These are phyloP conservation scores for Aureococcus anophagefferens DNA, from an alignment of 108 stramenopile genomes.

Conservation along the genomic window DNA sequence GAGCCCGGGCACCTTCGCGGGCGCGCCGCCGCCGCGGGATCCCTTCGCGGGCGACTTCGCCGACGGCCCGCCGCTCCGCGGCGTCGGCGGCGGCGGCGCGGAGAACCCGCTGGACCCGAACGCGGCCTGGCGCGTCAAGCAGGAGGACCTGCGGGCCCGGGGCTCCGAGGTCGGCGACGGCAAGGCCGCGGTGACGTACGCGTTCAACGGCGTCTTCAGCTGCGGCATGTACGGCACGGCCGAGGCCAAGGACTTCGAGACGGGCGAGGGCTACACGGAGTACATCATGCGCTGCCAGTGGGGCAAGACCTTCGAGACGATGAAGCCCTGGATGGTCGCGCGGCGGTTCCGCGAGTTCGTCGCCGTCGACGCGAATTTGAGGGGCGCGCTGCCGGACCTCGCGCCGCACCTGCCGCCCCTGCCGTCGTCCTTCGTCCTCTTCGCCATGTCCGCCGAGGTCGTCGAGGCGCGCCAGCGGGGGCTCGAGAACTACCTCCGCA, in stretches of 20 bases:
- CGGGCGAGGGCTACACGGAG: slow-evolving; percentile 14
- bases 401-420: background rate
- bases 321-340: slow-evolving; percentile 21
- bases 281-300: slow-evolving; percentile 19
- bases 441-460: background rate
- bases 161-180: background rate
- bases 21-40: too few relatives aligned
- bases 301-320: slow-evolving; percentile 1
- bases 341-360: slow-evolving; percentile 15
- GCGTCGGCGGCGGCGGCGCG: too few relatives aligned
- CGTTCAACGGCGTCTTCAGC: slow-evolving; percentile 11
- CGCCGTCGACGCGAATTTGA: background rate
- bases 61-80: too few relatives aligned
- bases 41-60: too few relatives aligned
- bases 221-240: slow-evolving; percentile 16
- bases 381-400: background rate
- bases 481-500: background rate
- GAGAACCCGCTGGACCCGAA: too few relatives aligned
- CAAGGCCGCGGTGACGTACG: slow-evolving; percentile 4
- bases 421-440: background rate
- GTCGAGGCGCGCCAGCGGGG: background rate
- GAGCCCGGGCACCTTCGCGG: too few relatives aligned
- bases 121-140: too few relatives aligned
- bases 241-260: slow-evolving; percentile 1
- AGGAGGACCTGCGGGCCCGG: too few relatives aligned